Evolutionary conservation across 1,284 basidiomycete species (phyloP).

Genomic region (Kalmanozyma brasiliensis): DNA sequence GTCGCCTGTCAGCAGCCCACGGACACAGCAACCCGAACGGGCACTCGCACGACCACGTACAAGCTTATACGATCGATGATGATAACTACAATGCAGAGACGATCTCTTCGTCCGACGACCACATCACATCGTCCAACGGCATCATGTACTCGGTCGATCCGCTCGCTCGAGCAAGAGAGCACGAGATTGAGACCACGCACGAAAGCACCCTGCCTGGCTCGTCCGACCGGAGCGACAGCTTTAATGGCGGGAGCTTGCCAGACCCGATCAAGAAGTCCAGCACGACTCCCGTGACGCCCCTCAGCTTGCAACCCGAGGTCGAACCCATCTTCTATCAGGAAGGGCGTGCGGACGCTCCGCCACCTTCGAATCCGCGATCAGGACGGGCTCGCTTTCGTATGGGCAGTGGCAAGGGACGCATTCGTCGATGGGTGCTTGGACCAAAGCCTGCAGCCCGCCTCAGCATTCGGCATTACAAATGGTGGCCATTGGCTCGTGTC

Average conservation of each 20-base stretch:
- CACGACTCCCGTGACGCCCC: slow-evolving; percentile 15
- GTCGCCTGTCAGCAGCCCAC: neutral
- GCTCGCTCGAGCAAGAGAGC: slow-evolving; percentile 1
- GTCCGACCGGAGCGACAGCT: slow-evolving; percentile 11
- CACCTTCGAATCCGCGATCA: neutral
- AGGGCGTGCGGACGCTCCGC: neutral
- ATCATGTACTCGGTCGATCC: slow-evolving; percentile 26
- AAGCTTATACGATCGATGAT: slow-evolving; percentile 32
- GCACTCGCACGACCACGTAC: slow-evolving; percentile 5
- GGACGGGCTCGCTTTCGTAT: neutral
- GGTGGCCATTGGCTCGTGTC: slow-evolving; percentile 59
- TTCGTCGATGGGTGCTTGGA: slow-evolving; percentile 35
- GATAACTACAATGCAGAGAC: neutral
- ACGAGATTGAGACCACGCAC: slow-evolving; percentile 19
- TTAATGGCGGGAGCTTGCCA: neutral
- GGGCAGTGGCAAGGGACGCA: neutral
- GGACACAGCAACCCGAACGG: neutral
- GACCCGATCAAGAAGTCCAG: slow-evolving; percentile 19
- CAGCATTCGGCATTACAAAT: slow-evolving; percentile 53
- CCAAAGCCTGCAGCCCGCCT: slow-evolving; percentile 31
- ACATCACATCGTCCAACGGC: slow-evolving; percentile 17
- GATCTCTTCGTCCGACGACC: neutral
- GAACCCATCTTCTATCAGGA: slow-evolving; percentile 21
- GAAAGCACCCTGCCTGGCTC: slow-evolving; percentile 6
- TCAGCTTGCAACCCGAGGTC: slow-evolving; percentile 19